Evolutionary conservation across 139 green algal genomes (phyloP).

Genomic region (Coelastrella sp.): DNA sequence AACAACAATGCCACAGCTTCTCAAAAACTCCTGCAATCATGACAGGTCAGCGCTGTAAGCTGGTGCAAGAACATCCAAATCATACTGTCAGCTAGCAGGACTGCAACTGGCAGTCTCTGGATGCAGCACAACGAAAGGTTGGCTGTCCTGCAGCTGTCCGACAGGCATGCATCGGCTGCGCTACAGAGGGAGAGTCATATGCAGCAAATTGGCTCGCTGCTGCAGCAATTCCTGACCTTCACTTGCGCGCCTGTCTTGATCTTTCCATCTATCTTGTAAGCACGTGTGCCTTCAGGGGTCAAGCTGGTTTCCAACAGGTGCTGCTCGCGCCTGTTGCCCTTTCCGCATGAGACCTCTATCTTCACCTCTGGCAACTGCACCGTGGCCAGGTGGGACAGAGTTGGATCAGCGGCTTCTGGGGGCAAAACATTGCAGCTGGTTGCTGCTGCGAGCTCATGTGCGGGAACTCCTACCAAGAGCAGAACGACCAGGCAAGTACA

Average conservation of each 20-base stretch:
- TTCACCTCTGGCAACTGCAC: slow-evolving; percentile 28
- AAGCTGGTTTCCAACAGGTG: slow-evolving; percentile 54
- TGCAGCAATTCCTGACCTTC: slow-evolving; percentile 43
- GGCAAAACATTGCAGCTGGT: too few relatives aligned
- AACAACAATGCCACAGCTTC: slow-evolving; percentile 48
- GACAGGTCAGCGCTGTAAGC: neutral
- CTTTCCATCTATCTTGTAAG: slow-evolving; percentile 57
- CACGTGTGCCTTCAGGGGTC: slow-evolving; percentile 55
- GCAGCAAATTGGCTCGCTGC: neutral
- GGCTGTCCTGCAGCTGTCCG: too few relatives aligned
- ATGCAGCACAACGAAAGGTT: too few relatives aligned
- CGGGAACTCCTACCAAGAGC: too few relatives aligned
- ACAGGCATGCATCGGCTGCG: too few relatives aligned
- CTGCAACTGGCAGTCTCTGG: too few relatives aligned
- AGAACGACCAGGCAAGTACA: too few relatives aligned
- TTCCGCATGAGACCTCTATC: neutral
- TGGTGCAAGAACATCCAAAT: too few relatives aligned
- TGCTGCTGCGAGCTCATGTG: too few relatives aligned
- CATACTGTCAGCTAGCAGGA: too few relatives aligned
- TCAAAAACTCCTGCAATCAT: slow-evolving; percentile 57
- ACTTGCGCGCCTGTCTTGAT: slow-evolving; percentile 35
- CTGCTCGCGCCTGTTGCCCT: neutral
- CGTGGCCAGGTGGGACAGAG: too few relatives aligned
- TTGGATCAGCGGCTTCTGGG: too few relatives aligned
- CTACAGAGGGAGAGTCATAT: neutral